Evolutionary conservation across 768 basidiomycete species (phyloP).

Genomic region (Dentipellis fragilis): DNA sequence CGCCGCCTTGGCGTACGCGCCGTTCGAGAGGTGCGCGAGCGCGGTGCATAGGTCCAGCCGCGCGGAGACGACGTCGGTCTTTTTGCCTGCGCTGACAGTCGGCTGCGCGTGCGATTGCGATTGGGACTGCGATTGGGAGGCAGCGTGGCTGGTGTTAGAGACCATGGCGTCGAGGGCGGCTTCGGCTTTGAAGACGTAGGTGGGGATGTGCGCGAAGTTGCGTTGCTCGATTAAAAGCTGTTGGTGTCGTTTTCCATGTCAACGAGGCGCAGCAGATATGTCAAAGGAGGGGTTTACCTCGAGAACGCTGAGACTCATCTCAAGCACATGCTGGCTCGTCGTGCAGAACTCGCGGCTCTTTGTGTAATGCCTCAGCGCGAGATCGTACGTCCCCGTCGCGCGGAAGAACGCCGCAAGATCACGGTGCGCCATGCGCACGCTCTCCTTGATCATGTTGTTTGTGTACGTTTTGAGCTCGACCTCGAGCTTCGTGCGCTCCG

Average conservation of each 20-base stretch:
- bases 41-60: slow-evolving; percentile 76
- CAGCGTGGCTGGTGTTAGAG: slow-evolving; percentile 15
- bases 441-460: slow-evolving; percentile 98
- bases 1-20: slow-evolving; percentile 76
- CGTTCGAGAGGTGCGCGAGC: slow-evolving; percentile 61
- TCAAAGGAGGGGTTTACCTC: slow-evolving; percentile 39
- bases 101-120: slow-evolving; percentile 12
- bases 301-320: slow-evolving; percentile 79
- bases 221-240: slow-evolving; percentile 80
- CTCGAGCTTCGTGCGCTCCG: slow-evolving; percentile 79
- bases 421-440: slow-evolving; percentile 88
- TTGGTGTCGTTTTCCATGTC: not conserved
- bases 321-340: slow-evolving; percentile 84
- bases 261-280: slow-evolving; percentile 1
- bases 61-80: slow-evolving; percentile 46
- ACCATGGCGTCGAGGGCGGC: slow-evolving; percentile 66
- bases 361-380: slow-evolving; percentile 74
- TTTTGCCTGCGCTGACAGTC: slow-evolving; percentile 24
- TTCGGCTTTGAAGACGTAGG: slow-evolving; percentile 96
- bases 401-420: slow-evolving; percentile 80
- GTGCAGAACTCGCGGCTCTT: slow-evolving; percentile 91
- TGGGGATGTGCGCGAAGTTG: slow-evolving; percentile 78
- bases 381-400: slow-evolving; percentile 57
- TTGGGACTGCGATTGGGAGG: not conserved
- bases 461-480: slow-evolving; percentile 91